Conservation (phyloP, 192 early-diverging fungal species). For the Backusella luteola region DNA sequence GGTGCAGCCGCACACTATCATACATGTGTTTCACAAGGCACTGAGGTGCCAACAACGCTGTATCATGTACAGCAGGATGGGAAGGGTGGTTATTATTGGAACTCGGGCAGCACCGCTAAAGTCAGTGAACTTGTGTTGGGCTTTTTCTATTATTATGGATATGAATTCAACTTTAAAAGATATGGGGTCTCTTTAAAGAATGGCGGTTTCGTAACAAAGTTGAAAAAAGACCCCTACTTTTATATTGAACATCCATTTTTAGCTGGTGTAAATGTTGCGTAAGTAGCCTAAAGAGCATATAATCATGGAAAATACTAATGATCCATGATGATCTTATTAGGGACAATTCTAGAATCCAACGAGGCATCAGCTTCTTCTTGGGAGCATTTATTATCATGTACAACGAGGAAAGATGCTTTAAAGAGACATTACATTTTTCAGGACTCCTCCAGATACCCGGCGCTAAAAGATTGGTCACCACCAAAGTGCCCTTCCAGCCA, state of each 20-base stretch:
- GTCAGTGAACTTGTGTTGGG: not conserved
- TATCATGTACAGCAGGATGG: not conserved
- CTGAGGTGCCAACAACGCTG: not conserved
- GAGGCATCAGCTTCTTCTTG: not conserved
- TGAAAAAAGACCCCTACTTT: not conserved
- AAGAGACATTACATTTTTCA: not conserved
- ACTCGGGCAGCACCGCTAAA: not conserved
- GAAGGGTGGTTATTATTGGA: not conserved
- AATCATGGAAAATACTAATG: not conserved
- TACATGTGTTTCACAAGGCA: not conserved
- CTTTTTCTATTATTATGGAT: constrained; percentile 12
- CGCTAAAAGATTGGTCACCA: not conserved
- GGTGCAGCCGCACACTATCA: not conserved
- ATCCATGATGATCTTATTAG: not conserved
- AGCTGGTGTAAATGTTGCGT: not conserved
- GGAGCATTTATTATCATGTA: not conserved
- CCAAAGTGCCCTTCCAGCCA: not conserved
- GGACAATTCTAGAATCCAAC: not conserved
- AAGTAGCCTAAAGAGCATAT: not conserved
- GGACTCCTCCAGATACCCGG: not conserved
- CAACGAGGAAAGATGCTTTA: not conserved
- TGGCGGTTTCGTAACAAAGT: not conserved
- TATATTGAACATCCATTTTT: constrained; percentile 11
- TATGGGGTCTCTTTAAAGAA: not conserved
- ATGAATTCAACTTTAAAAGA: not conserved